These are phyloP conservation scores for Typha latifolia DNA, from an alignment of 176 grass and related monocot species.

Conservation along the genomic window DNA sequence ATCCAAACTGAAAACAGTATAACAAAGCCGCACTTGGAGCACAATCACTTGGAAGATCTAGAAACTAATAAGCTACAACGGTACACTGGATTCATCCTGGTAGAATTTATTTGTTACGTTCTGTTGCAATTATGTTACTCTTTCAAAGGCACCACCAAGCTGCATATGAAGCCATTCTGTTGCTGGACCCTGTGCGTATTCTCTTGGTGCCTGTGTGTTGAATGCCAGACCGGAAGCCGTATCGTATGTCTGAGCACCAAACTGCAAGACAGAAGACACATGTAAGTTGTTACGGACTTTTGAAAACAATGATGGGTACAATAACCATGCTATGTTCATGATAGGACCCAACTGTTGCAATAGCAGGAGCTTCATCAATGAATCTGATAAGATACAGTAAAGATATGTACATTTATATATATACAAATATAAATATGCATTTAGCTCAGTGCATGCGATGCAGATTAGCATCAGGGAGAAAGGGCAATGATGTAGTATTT, in stretches of 20 bases:
- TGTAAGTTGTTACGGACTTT: conserved; percentile 1
- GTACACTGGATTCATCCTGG: conserved; percentile 21
- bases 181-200: conserved; percentile 44
- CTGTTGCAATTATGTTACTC: conserved; percentile 34
- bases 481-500: too few relatives aligned
- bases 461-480: too few relatives aligned
- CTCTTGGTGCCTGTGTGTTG: conserved; percentile 49
- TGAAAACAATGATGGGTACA: background rate
- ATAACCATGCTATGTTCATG: background rate
- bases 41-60: conserved; percentile 26
- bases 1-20: conserved; percentile 20
- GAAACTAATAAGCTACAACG: conserved; percentile 11
- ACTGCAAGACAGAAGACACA: conserved; percentile 25
- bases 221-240: conserved; percentile 46
- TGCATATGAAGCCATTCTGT: conserved; percentile 91
- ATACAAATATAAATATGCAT: too few relatives aligned
- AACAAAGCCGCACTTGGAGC: conserved; percentile 40
- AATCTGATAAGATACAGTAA: too few relatives aligned
- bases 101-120: conserved; percentile 11
- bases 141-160: conserved; percentile 63
- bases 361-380: too few relatives aligned
- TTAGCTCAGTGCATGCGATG: too few relatives aligned
- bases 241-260: conserved; percentile 41
- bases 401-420: too few relatives aligned
- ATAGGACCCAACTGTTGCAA: background rate